These are phyloP conservation scores for Cladophialophora immunda DNA, from an alignment of 2,329 filamentous ascomycete genomes.

Conservation along the genomic window DNA sequence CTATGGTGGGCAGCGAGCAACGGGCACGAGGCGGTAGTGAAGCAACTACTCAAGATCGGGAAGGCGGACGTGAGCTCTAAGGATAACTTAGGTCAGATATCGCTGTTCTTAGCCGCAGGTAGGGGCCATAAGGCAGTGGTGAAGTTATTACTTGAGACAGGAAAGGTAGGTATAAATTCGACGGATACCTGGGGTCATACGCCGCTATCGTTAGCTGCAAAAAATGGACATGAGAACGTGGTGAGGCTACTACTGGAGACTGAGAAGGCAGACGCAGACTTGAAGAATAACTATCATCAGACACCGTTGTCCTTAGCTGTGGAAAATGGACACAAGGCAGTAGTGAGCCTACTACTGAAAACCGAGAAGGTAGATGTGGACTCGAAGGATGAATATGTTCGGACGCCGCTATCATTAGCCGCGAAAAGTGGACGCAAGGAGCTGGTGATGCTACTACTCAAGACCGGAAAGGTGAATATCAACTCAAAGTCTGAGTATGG, in stretches of 20 bases:
- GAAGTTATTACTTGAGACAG: too few relatives aligned
- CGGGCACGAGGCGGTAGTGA: too few relatives aligned
- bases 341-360: constrained; percentile 15
- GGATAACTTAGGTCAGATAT: background rate
- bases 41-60: too few relatives aligned
- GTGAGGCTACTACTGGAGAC: constrained; percentile 18
- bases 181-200: too few relatives aligned
- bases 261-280: background rate
- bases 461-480: background rate
- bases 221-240: constrained; percentile 10
- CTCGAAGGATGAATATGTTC: background rate
- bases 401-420: background rate
- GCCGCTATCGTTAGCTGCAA: too few relatives aligned
- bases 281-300: background rate
- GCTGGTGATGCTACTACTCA: background rate
- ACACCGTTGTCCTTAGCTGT: background rate
- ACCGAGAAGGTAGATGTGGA: background rate
- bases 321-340: background rate
- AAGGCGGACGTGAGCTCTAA: background rate
- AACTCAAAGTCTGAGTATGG: background rate
- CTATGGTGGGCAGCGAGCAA: too few relatives aligned
- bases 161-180: too few relatives aligned
- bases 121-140: constrained; percentile 12
- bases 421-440: background rate
- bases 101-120: constrained; percentile 9